These are phyloP conservation scores for Guyanaporus albipodus DNA, from an alignment of 768 basidiomycete species.

Conservation along the genomic window DNA sequence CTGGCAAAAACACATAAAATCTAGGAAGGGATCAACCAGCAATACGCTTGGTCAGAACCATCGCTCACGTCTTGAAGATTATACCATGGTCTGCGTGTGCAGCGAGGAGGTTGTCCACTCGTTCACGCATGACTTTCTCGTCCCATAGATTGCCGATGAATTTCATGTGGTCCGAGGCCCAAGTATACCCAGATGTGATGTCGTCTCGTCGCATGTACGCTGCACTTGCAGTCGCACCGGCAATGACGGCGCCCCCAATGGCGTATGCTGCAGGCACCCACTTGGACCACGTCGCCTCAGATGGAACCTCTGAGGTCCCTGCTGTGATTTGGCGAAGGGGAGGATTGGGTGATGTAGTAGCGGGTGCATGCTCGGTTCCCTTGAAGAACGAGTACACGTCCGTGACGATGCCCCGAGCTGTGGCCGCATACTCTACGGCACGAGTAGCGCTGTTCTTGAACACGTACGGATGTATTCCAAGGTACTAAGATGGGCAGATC, in stretches of 20 bases:
- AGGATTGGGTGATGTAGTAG: slow-evolving; percentile 24
- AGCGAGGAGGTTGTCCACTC: slow-evolving; percentile 60
- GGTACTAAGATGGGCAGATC: slow-evolving; percentile 50
- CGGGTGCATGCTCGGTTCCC: slow-evolving; percentile 37
- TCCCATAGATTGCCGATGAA: slow-evolving; percentile 89
- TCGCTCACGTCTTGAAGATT: slow-evolving; percentile 65
- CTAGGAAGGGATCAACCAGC: slow-evolving; percentile 36
- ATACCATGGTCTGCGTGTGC: slow-evolving; percentile 62
- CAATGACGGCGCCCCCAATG: slow-evolving; percentile 69
- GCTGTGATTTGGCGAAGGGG: slow-evolving; percentile 33
- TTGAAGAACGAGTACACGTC: slow-evolving; percentile 56
- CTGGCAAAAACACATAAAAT: slow-evolving; percentile 76
- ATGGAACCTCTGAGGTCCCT: slow-evolving; percentile 12
- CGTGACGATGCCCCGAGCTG: slow-evolving; percentile 61
- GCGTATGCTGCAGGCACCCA: slow-evolving; percentile 72
- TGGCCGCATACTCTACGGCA: slow-evolving; percentile 63
- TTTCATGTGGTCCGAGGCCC: slow-evolving; percentile 86
- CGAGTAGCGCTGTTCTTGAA: slow-evolving; percentile 83
- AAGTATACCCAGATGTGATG: slow-evolving; percentile 62
- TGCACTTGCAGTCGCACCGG: slow-evolving; percentile 79
- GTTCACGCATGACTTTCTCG: slow-evolving; percentile 51
- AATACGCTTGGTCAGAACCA: neutral
- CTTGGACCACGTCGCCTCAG: slow-evolving; percentile 45
- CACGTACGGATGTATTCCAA: slow-evolving; percentile 80
- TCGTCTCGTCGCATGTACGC: slow-evolving; percentile 82